Conservation (phyloP, 148 eudicot genomes). For the Nepenthes mirabilis region DNA sequence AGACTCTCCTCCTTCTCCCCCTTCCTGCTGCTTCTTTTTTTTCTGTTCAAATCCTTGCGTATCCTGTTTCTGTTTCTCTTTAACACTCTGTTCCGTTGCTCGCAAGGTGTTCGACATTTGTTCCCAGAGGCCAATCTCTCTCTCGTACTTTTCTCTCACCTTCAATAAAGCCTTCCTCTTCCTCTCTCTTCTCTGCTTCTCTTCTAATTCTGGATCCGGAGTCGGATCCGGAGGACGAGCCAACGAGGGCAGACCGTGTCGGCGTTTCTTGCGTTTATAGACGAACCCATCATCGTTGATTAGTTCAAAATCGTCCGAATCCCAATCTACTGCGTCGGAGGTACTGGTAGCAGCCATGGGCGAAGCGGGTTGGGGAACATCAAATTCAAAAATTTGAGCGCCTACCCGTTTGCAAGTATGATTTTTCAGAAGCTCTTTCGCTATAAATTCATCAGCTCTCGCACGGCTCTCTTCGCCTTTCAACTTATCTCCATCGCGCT, state of each 20-base stretch:
- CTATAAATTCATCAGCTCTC: too few relatives aligned
- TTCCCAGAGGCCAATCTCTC: constrained; percentile 59
- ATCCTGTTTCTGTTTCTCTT: constrained; percentile 13
- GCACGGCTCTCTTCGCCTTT: too few relatives aligned
- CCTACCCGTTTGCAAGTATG: too few relatives aligned
- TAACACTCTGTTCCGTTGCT: constrained; percentile 22
- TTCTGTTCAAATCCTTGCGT: neutral
- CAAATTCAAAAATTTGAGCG: too few relatives aligned
- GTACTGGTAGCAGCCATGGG: constrained; percentile 2
- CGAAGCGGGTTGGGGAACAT: neutral
- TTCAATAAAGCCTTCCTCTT: constrained; percentile 31
- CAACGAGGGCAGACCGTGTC: constrained; percentile 18
- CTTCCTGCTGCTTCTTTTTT: neutral
- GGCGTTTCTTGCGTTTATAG: constrained; percentile 55
- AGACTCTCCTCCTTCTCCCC: neutral
- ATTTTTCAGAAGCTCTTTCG: too few relatives aligned
- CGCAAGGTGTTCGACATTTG: constrained; percentile 46
- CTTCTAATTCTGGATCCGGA: constrained; percentile 40
- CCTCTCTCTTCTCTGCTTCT: constrained; percentile 24
- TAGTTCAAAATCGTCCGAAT: constrained; percentile 51
- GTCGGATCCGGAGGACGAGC: constrained; percentile 26
- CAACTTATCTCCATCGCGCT: too few relatives aligned
- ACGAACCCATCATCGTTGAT: constrained; percentile 61
- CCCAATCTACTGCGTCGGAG: constrained; percentile 1
- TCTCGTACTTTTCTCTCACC: constrained; percentile 35